These are phyloP conservation scores for Metschnikowia bowlesiae DNA, from an alignment of 805 yeast species.

Conservation along the genomic window DNA sequence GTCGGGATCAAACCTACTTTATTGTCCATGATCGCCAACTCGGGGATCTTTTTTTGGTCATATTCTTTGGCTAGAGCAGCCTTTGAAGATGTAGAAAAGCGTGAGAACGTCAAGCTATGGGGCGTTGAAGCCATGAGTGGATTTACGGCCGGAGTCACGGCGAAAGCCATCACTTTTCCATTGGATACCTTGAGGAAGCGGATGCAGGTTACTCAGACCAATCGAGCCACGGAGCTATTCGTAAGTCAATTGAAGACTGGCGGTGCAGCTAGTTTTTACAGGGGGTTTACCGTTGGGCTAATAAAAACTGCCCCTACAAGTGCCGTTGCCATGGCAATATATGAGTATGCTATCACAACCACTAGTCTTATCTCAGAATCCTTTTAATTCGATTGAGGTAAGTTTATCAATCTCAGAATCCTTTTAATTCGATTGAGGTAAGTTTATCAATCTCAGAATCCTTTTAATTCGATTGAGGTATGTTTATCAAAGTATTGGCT, in stretches of 20 bases:
- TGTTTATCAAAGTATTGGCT: no score
- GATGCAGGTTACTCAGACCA: constrained; percentile 52
- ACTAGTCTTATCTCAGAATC: neutral
- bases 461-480: neutral
- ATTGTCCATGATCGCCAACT: constrained; percentile 60
- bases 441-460: neutral
- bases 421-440: neutral
- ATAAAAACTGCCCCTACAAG: constrained; percentile 78
- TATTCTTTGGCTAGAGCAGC: constrained; percentile 51
- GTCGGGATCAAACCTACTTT: constrained; percentile 50
- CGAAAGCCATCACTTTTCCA: constrained; percentile 79
- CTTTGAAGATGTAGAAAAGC: constrained; percentile 18
- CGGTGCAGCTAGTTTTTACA: constrained; percentile 67
- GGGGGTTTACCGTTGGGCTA: constrained; percentile 68
- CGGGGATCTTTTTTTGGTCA: constrained; percentile 71
- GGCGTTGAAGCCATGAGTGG: constrained; percentile 59
- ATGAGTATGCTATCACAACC: constrained; percentile 39
- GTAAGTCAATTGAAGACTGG: constrained; percentile 45
- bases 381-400: neutral
- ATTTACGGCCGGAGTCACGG: constrained; percentile 65
- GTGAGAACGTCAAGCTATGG: constrained; percentile 22
- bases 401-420: neutral
- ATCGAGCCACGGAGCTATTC: constrained; percentile 22
- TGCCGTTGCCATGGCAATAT: constrained; percentile 63
- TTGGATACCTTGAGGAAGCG: constrained; percentile 78